Base-by-base conservation (phyloP, 352 stramenopile genomes). In the Plasmopara viticola region DNA sequence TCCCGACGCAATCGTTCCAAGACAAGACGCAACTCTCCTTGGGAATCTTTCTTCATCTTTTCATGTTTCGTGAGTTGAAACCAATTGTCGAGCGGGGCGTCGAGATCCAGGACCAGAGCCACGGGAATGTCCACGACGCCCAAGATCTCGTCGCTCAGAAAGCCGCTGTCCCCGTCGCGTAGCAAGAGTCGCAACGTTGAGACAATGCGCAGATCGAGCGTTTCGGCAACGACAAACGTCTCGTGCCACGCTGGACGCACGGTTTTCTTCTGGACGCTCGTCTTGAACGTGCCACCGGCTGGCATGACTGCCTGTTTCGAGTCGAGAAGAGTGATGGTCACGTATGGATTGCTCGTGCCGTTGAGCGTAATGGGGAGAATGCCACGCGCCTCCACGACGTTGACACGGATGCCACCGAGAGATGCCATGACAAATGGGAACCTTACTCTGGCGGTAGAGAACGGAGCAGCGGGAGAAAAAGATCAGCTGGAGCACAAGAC, bases 11-110 rank as follows among this genome's bases (percentile, higher is more conserved):
- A 18, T 6, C 56, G 64, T 44, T 72, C 63, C n/a, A 85, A 62
- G 18, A 87, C 59, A 18, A 89, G 53, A 20, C 58, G 74, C 2
- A 88, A 57, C 29, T 88, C 78, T 3, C 78, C 78, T 1, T 61
- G 73, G 3, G 78, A 71, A 41, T 88, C 78, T 39, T 84, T 84
- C 59, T 86, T 86, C 78, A 88, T 88, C 54, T 85, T 85, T 0
- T 69, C 43, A 45, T 67, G 49, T 50, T 78, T 79, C 9, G 58
- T 83, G 15, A 88, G 52, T 48, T 86, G 67, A 48, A 86, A 88
- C 78, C 78, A 88, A 45, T 82, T 85, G 49, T 88, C 78, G 14
- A 88, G 51, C 28, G 74, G 70, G 12, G 51, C 56, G 1, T 29
- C 29, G 13, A 71, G 62, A 43, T 62, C 62, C 20, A 91, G 68